Evolutionary conservation across 2,329 filamentous ascomycete genomes (phyloP), one percentile per base, ranked within the genome.

Genomic region (Epichloe elymi): DNA sequence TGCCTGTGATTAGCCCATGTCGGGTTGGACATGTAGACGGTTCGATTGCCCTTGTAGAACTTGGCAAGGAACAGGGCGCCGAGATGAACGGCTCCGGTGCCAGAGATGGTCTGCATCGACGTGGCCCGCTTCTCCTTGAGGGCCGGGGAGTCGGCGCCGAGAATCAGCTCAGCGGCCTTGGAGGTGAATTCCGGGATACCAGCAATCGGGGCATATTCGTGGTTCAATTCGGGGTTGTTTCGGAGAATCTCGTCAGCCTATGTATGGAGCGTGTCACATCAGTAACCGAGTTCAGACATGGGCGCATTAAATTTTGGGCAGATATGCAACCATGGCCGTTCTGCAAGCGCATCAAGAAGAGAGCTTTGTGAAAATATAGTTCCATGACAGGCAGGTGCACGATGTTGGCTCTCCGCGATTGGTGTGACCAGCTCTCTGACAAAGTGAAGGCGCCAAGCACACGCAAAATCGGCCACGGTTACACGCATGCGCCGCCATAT

Each of bases 1-100:
- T 97, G 93, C 74, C 94, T 84, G 81, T 98, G 93, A 74, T 98
- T 98, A 59, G 86, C 89, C 93, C 93, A 98, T 55, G 93, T 98
- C 49, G 93, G 93, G 68, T 86, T 86, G 63, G 89, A 95, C 68
- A 97, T 76, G 77, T 95, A 96, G 70, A 94, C 80, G 53, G 83
- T 80, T 59, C 80, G 84, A 71, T 77, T 80, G 64, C 78, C 76
- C 63, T 75, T 74, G 77, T 88, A 95, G 80, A 97, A 98, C 68
- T 85, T 90, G 67, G 86, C 75, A 54, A 98, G 84, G 82, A 98
- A 98, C 59, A 95, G 83, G 56, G 84, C 90, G 58, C 93, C 93
- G 38, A 97, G 75, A 67, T 98, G 93, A 58, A 95, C 83, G 56
- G 93, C 93, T 60, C 93, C 93, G 56, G 93, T 98, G 61, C 93